Evolutionary conservation across 2,329 filamentous ascomycete species (phyloP), one percentile per base, ranked within the genome.

Genomic region (Verticillium klebahnii): DNA sequence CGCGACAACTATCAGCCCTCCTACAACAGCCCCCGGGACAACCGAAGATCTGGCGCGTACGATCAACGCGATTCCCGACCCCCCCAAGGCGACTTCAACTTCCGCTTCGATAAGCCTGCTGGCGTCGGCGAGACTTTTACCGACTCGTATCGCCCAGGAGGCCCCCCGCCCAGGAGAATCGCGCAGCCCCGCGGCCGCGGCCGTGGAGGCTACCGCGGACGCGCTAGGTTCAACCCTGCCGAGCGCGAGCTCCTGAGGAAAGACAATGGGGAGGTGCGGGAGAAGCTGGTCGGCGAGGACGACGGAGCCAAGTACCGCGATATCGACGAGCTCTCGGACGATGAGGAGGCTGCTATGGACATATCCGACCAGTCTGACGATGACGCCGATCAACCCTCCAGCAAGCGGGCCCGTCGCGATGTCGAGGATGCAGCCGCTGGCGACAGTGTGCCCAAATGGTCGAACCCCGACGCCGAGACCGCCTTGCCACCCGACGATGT

Each of bases 401-500:
- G 69, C 57, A 84, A 84, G 69, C 79, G 80, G 12, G 71, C 71
- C 2, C 77, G 79, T 11, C 72, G 69, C 5, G 59, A 69, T 11
- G 67, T 67, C 2, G 64, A 72, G 5, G 65, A 69, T 17, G 72
- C 72, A 9, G 71, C 77, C n/a, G 70, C 74, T 25, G 78, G 76
- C 64, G 71, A 80, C 60, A 76, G 79, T 15, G 75, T 73, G 5
- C 92, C 93, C 3, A 93, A 90, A 73, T 98, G 94, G 94, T 97
- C 93, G 5, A 98, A 98, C 68, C 93, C 94, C 3, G 94, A 98
- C 72, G 93, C 93, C 0, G 97, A 98, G 75, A 96, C 92, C 6
- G 90, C 87, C 2, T 80, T 97, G 11, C 93, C 92, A 7, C 85
- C 88, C 0, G 90, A 93, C 66, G 89, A 93, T 60, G 81, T 80